Conservation (phyloP, 164 flowering plant genomes). For the Litsea cubeba region DNA sequence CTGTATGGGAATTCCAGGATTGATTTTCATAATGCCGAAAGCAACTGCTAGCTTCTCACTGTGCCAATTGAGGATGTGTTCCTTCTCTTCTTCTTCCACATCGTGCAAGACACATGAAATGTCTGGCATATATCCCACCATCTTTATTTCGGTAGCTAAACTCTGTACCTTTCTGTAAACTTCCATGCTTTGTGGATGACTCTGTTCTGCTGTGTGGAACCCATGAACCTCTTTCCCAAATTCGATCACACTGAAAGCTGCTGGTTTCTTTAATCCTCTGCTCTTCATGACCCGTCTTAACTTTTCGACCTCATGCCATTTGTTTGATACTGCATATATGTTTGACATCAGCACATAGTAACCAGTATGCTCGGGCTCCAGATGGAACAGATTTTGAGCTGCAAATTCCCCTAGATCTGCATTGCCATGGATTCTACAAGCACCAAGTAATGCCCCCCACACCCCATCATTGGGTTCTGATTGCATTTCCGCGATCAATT, state of each 20-base stretch:
- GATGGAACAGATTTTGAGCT: conserved; percentile 32
- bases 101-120: conserved; percentile 34
- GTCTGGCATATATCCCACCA: conserved; percentile 40
- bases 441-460: conserved; percentile 51
- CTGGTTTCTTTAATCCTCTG: conserved; percentile 36
- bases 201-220: conserved; percentile 37
- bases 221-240: conserved; percentile 35
- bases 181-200: conserved; percentile 22
- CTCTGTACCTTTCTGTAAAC: conserved; percentile 26
- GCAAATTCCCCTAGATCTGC: conserved; percentile 34
- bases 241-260: conserved; percentile 41
- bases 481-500: conserved; percentile 36
- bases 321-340: conserved; percentile 36
- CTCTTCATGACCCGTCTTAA: conserved; percentile 31
- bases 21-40: conserved; percentile 34
- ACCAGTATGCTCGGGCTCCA: conserved; percentile 39
- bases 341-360: conserved; percentile 46
- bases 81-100: conserved; percentile 44
- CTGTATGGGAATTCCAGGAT: conserved; percentile 20
- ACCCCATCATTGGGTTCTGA: conserved; percentile 31
- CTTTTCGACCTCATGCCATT: conserved; percentile 39
- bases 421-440: conserved; percentile 43
- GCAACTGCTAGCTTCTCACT: conserved; percentile 46
- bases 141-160: conserved; percentile 33
- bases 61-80: conserved; percentile 28